phyloP scores from a whole-genome alignment of 2,329 filamentous ascomycete species.

The Trichoderma lentiforme region DNA sequence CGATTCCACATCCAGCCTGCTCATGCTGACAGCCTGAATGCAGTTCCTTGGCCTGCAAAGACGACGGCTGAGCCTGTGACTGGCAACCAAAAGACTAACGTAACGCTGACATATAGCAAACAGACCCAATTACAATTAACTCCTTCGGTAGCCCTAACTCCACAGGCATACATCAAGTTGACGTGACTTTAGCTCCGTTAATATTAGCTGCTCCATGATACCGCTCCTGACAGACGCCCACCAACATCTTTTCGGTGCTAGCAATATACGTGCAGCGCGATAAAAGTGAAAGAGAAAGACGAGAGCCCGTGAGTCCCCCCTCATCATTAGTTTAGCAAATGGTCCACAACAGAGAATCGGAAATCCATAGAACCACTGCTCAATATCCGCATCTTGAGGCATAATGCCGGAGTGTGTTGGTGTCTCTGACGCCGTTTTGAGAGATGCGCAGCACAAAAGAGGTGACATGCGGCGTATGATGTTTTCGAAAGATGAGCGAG shows the following conservation, averaged over 20 bases:
- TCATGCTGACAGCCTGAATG: neutral
- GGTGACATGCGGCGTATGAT: neutral
- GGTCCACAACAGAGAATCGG: neutral
- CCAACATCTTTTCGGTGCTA: neutral
- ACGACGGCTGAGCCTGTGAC: neutral
- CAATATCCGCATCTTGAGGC: neutral
- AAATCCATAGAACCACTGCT: neutral
- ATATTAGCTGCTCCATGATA: neutral
- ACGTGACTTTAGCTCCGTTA: neutral
- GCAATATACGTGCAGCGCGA: neutral
- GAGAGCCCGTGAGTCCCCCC: neutral
- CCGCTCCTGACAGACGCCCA: neutral
- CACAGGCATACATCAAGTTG: neutral
- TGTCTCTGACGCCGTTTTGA: neutral
- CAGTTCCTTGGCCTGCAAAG: neutral
- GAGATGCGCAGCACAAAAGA: neutral
- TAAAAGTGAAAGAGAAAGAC: neutral
- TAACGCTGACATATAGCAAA: neutral
- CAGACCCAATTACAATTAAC: too few relatives aligned
- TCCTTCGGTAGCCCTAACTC: neutral
- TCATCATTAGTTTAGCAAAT: neutral
- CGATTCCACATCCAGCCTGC: neutral
- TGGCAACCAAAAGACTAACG: neutral
- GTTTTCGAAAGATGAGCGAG: neutral
- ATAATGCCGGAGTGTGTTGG: neutral